phyloP scores from a whole-genome alignment of 352 stramenopile species.

The Globisporangium perplexum region DNA sequence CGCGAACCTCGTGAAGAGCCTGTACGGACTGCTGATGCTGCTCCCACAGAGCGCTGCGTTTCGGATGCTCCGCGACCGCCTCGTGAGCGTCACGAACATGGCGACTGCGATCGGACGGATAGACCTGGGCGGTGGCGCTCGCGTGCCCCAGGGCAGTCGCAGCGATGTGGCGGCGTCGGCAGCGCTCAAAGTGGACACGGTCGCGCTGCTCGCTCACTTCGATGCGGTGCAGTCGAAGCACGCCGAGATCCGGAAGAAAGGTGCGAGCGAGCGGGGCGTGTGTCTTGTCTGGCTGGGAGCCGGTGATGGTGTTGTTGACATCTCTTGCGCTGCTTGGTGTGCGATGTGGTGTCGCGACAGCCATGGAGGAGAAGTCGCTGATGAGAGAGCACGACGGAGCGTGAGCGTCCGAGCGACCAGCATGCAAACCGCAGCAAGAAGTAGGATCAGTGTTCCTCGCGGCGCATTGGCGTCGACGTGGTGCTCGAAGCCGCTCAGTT shows the following conservation, averaged over 20 bases:
- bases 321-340: background rate
- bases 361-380: conserved; percentile 66
- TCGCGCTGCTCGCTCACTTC: conserved; percentile 62
- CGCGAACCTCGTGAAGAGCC: conserved; percentile 94
- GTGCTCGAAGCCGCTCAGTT: background rate
- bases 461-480: background rate
- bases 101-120: conserved; percentile 76
- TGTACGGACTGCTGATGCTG: conserved; percentile 98
- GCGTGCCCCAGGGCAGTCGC: conserved; percentile 17
- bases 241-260: conserved; percentile 64
- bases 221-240: conserved; percentile 70
- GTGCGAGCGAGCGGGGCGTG: conserved; percentile 15
- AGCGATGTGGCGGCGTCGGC: conserved; percentile 9
- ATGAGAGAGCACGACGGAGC: conserved; percentile 32
- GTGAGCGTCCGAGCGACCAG: conserved; percentile 1
- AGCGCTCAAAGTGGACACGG: conserved; percentile 34
- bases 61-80: conserved; percentile 72
- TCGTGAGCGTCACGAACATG: conserved; percentile 86
- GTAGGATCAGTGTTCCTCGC: background rate
- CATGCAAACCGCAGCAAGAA: background rate
- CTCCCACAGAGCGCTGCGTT: conserved; percentile 92
- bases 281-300: background rate
- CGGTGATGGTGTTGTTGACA: background rate
- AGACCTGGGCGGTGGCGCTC: conserved; percentile 33
- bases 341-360: conserved; percentile 12